phyloP scores from a whole-genome alignment of 495 filamentous ascomycete genomes.

The Hypoxylon lienhwacheense region DNA sequence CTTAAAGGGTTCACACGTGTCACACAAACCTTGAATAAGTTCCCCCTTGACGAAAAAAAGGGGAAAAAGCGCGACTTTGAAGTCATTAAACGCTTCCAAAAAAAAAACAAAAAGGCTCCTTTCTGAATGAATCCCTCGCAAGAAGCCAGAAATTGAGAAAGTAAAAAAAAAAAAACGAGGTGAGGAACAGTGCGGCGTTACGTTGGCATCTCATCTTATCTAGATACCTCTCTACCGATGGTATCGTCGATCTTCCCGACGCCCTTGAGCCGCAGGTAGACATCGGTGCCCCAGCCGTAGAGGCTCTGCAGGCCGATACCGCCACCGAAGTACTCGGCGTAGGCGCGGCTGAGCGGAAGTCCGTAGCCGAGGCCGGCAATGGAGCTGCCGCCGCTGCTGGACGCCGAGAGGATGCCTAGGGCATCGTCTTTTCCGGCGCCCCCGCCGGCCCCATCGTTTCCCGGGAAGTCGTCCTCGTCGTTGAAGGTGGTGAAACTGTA shows the following conservation, averaged over 20 bases:
- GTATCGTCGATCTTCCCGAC: conserved; percentile 65
- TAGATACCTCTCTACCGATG: conserved; percentile 3
- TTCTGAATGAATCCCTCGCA: too few species aligned
- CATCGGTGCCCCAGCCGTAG: conserved; percentile 84
- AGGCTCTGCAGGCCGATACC: conserved; percentile 93
- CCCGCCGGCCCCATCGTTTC: conserved; percentile 27
- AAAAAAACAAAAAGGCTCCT: too few species aligned
- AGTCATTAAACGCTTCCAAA: too few species aligned
- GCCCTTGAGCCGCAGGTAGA: conserved; percentile 73
- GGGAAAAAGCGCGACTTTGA: too few species aligned
- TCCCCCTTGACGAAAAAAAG: too few species aligned
- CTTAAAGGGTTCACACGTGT: too few species aligned
- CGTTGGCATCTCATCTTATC: too few species aligned
- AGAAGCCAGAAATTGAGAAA: too few species aligned
- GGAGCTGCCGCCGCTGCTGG: conserved; percentile 67
- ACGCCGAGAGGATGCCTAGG: conserved; percentile 69
- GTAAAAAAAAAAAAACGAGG: too few species aligned
- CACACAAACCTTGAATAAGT: too few species aligned
- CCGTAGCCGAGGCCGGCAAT: conserved; percentile 93
- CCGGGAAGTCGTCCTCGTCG: conserved; percentile 52
- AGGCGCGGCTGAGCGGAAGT: conserved; percentile 85
- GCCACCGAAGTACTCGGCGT: conserved; percentile 97
- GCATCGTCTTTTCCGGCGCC: conserved; percentile 64
- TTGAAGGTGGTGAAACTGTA: conserved; percentile 96
- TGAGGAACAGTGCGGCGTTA: too few species aligned